Evolutionary conservation across 108 stramenopile species (phyloP).

Genomic region (Cyclostephanos tholiformis): DNA sequence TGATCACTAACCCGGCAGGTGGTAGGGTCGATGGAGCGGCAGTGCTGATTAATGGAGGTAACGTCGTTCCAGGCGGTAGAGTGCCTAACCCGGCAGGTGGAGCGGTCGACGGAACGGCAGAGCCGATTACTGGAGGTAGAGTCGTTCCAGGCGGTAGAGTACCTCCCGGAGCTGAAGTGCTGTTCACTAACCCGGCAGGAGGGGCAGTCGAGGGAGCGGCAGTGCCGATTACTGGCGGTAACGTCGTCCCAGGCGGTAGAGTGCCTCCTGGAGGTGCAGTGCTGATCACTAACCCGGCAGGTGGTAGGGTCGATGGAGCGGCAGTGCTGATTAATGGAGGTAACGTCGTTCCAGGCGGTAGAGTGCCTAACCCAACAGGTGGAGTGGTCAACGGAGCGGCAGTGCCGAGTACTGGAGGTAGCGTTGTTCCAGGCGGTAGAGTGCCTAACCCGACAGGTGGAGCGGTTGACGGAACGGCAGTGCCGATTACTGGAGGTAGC

Average conservation of each 20-base stretch:
- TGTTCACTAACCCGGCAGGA: no score
- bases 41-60: background rate
- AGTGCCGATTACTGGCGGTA: constrained; percentile 1
- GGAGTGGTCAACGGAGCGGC: background rate
- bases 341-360: background rate
- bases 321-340: no score
- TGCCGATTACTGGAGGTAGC: no score
- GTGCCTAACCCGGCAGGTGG: background rate
- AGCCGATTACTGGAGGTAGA: background rate
- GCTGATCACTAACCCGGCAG: no score
- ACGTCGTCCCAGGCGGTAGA: background rate
- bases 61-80: background rate
- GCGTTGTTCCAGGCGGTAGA: no score
- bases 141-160: background rate
- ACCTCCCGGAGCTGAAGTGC: background rate
- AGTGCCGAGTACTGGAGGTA: constrained; percentile 3
- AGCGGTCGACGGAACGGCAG: background rate
- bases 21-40: background rate
- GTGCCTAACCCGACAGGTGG: no score
- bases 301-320: no score
- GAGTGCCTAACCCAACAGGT: background rate
- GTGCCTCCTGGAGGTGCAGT: background rate
- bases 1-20: no score
- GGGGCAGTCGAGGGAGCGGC: background rate
- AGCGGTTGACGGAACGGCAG: no score